Conservation (phyloP, 2,329 filamentous ascomycete genomes). For the Chaetomium globosum region DNA sequence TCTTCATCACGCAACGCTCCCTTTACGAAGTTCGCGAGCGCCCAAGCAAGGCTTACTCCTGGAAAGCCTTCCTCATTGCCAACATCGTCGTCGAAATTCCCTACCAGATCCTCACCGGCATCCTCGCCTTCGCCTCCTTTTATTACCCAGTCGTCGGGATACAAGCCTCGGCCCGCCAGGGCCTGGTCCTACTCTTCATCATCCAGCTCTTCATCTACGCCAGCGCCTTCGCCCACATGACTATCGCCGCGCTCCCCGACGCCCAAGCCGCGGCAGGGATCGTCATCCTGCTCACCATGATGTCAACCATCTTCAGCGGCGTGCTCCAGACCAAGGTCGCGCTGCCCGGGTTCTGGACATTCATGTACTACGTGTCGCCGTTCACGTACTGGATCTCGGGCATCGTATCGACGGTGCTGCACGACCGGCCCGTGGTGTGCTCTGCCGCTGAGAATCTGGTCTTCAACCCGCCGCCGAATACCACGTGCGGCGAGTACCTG, state of each 20-base stretch:
- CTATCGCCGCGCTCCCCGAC: conserved; percentile 69
- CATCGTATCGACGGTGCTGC: conserved; percentile 67
- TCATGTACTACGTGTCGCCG: conserved; percentile 71
- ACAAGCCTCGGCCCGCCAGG: conserved; percentile 59
- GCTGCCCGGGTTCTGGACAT: conserved; percentile 74
- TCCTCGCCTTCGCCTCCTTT: conserved; percentile 66
- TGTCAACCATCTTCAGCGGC: conserved; percentile 64
- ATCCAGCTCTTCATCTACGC: conserved; percentile 71
- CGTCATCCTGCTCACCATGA: conserved; percentile 61
- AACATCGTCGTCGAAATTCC: conserved; percentile 74
- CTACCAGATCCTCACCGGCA: conserved; percentile 66
- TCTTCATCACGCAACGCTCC: conserved; percentile 72
- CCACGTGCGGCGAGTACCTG: conserved; percentile 68
- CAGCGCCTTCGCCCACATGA: conserved; percentile 72
- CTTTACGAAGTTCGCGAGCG: conserved; percentile 79
- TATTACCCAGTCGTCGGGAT: conserved; percentile 66
- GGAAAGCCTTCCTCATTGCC: conserved; percentile 71
- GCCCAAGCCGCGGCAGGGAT: conserved; percentile 68
- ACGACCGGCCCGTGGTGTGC: conserved; percentile 57
- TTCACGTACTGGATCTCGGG: conserved; percentile 71
- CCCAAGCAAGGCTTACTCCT: conserved; percentile 73
- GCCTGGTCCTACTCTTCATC: conserved; percentile 65
- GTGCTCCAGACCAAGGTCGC: conserved; percentile 62
- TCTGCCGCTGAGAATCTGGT: conserved; percentile 59
- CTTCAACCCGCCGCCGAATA: conserved; percentile 65